Base-by-base conservation (phyloP, 768 basidiomycete genomes). In the Podaxis sp. region DNA sequence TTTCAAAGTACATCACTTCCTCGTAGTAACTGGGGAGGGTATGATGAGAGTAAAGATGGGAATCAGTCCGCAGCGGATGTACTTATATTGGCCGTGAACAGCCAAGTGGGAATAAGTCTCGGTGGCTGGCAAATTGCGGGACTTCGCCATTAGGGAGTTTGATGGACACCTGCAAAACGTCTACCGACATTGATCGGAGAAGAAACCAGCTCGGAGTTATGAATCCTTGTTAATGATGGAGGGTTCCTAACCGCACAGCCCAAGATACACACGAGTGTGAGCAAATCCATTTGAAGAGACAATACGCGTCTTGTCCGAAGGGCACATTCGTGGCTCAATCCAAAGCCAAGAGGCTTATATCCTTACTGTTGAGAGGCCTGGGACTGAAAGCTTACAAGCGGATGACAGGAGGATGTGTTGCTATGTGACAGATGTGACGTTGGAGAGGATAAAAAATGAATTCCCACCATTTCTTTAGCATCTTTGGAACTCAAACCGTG, bases 1-100 rank as follows among this genome's bases (percentile, higher is more conserved):
- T 74, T 25, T 66, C 52, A 62, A 75, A 74, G 51, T 68, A 60
- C 70, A 71, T 53, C 16, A 18, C 42, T 18, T 44, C 16, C 32
- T 32, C 32, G 32, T 44, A n/a, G 42, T 21, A 32, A 32, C 32
- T 32, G 32, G 28, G 37, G 38, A 25, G 25, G 21, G 4, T 11
- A 11, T 1, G 23, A 42, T 55, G 27, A n/a, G 55, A 36, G 38
- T 35, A 27, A 54, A 35, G 18, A 37, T 11, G 36, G 11, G 14
- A 13, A 52, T n/a, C 25, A 18, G 35, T 2, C 35, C 5, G n/a
- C 10, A 11, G 52, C 16, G 16, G 52, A n/a, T n/a, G 50, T 27
- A 16, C 27, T 25, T 54, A 14, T 54, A 54, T 23, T 23, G 9
- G 16, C 1, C 35, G 3, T 44, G 42, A 23, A 54, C 4, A 37